Percentiles rank a stretch among this genome's conserved stretches.
Conservation (phyloP, 1,284 basidiomycete genomes). For the Omphalotus olearius region DNA sequence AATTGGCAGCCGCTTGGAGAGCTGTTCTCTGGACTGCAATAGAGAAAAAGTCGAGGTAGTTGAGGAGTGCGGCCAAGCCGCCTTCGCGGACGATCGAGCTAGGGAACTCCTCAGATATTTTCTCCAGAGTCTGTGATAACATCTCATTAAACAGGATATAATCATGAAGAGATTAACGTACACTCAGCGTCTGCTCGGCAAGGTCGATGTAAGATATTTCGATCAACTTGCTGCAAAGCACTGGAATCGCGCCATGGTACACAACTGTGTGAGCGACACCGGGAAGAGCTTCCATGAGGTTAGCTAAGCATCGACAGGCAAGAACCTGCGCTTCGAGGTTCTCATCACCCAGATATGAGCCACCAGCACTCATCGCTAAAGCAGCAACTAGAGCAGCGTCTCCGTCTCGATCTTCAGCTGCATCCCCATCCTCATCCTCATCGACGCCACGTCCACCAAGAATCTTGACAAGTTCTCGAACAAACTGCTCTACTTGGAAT, state of each 20-base stretch:
- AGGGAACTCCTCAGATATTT: conserved; percentile 94
- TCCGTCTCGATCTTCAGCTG: conserved; percentile 60
- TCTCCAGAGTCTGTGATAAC: conserved; percentile 80
- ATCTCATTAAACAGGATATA: conserved; percentile 16
- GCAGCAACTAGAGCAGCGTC: conserved; percentile 85
- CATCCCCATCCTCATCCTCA: conserved; percentile 62
- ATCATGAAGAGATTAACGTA: conserved; percentile 45
- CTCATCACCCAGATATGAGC: conserved; percentile 68
- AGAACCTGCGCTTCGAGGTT: conserved; percentile 91
- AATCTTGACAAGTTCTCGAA: conserved; percentile 87
- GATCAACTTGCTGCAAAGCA: conserved; percentile 91
- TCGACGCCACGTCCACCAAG: conserved; percentile 79
- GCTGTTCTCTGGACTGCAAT: conserved; percentile 95
- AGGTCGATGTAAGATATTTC: conserved; percentile 96
- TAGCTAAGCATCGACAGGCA: conserved; percentile 91
- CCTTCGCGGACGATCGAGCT: conserved; percentile 92
- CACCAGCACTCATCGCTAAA: conserved; percentile 69
- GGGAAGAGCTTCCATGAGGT: conserved; percentile 94
- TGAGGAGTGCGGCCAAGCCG: conserved; percentile 85
- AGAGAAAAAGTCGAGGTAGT: conserved; percentile 95
- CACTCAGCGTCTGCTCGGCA: conserved; percentile 93
- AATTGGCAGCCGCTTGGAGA: conserved; percentile 93
- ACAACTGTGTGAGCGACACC: conserved; percentile 93
- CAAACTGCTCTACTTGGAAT: conserved; percentile 90
- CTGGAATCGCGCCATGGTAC: conserved; percentile 91